phyloP scores from a whole-genome alignment of 495 filamentous ascomycete species.

The Hypoxylon fuscum region DNA sequence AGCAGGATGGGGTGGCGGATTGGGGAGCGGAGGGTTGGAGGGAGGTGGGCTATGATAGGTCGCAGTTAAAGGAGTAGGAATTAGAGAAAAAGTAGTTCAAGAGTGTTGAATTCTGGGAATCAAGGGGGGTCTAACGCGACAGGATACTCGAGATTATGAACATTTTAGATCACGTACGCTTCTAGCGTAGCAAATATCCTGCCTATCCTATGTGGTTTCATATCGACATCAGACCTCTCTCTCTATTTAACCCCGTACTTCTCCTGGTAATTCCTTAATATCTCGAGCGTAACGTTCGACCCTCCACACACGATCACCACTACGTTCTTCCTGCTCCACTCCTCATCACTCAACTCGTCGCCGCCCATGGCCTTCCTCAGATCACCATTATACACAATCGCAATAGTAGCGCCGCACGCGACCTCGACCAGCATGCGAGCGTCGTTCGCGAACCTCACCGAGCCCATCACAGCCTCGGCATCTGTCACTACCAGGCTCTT shows the following conservation, averaged over 20 bases:
- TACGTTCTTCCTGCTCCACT: slow-evolving; percentile 69
- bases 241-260: slow-evolving; percentile 53
- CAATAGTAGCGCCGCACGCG: slow-evolving; percentile 81
- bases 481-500: slow-evolving; percentile 78
- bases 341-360: slow-evolving; percentile 57
- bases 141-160: no score
- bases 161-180: no score
- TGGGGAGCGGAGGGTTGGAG: slow-evolving; percentile 5
- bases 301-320: slow-evolving; percentile 92
- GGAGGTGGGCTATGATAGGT: slow-evolving; percentile 33
- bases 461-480: slow-evolving; percentile 79
- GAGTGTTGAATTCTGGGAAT: no score
- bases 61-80: not conserved
- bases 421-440: slow-evolving; percentile 82
- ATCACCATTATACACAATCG: slow-evolving; percentile 70
- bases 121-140: no score
- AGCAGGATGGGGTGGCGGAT: not conserved
- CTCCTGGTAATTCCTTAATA: slow-evolving; percentile 69
- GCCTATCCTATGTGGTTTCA: no score
- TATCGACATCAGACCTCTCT: not conserved
- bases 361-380: slow-evolving; percentile 70
- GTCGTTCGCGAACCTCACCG: slow-evolving; percentile 80
- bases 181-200: no score
- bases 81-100: no score
- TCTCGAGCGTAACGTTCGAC: slow-evolving; percentile 73